Conservation (phyloP, 2,329 filamentous ascomycete genomes). For the Pleomassaria siparia region DNA sequence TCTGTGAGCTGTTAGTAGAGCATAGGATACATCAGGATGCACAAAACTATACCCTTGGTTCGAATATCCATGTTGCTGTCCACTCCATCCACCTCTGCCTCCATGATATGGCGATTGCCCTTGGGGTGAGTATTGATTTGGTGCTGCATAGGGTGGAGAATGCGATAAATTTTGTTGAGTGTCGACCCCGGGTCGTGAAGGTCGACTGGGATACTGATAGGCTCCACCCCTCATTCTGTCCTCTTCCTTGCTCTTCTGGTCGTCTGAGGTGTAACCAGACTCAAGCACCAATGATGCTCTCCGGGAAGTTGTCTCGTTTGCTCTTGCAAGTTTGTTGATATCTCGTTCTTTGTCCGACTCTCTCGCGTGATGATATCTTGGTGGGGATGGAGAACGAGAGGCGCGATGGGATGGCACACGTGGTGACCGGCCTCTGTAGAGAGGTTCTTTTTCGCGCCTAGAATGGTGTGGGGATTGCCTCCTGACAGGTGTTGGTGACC, state of each 20-base stretch:
- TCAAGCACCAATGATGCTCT: constrained; percentile 30
- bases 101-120: constrained; percentile 62
- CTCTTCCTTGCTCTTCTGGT: constrained; percentile 26
- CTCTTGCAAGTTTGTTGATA: constrained; percentile 12
- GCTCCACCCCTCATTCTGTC: constrained; percentile 41
- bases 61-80: constrained; percentile 47
- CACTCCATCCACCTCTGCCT: constrained; percentile 57
- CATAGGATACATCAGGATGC: constrained; percentile 6
- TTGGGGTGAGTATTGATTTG: constrained; percentile 63
- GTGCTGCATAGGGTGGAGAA: constrained; percentile 61
- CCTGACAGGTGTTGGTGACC: constrained; percentile 27
- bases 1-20: constrained; percentile 33
- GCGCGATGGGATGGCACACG: constrained; percentile 25
- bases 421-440: constrained; percentile 27
- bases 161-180: constrained; percentile 54
- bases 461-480: constrained; percentile 25
- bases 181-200: constrained; percentile 45
- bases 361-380: constrained; percentile 14
- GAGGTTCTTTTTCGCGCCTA: constrained; percentile 19
- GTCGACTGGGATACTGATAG: constrained; percentile 39
- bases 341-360: constrained; percentile 22
- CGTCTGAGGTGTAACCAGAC: constrained; percentile 35
- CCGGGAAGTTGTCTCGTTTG: constrained; percentile 21
- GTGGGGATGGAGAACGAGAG: constrained; percentile 36
- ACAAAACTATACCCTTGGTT: constrained; percentile 52